phyloP scores from a whole-genome alignment of 2,329 filamentous ascomycete genomes.

The Colletotrichum tofieldiae region DNA sequence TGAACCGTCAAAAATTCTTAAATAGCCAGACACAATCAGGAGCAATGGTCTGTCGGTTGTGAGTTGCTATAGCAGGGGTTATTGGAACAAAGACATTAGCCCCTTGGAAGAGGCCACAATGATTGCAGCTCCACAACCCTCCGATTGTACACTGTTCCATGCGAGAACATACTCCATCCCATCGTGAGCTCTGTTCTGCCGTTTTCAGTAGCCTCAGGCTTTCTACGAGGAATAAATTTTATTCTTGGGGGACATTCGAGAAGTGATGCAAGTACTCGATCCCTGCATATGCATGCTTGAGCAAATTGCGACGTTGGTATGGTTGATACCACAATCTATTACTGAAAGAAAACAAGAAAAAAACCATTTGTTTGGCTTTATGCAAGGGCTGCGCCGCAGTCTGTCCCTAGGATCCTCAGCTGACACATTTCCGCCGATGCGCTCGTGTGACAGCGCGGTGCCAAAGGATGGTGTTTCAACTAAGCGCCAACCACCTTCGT shows the following conservation, averaged over 20 bases:
- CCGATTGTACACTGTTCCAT: neutral
- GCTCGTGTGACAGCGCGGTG: neutral
- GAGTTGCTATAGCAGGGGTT: neutral
- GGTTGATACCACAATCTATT: neutral
- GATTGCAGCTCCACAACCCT: neutral
- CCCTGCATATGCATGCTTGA: neutral
- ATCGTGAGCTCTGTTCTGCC: too few species aligned
- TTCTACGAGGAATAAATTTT: neutral
- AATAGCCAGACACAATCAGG: neutral
- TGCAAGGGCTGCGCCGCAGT: neutral
- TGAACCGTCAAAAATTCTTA: neutral
- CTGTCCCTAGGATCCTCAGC: neutral
- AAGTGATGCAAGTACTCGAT: neutral
- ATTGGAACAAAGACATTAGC: neutral
- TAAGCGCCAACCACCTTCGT: conserved; percentile 41
- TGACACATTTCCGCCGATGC: neutral
- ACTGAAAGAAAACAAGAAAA: neutral
- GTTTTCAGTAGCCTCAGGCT: neutral
- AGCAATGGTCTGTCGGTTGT: neutral
- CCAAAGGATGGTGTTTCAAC: neutral
- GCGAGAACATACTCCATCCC: too few species aligned
- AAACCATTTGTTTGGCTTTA: neutral
- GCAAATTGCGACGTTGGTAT: neutral
- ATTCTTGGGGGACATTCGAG: neutral
- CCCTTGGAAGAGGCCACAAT: neutral